Evolutionary conservation across 2,329 filamentous ascomycete species (phyloP).

Genomic region (Clonostachys rosea): DNA sequence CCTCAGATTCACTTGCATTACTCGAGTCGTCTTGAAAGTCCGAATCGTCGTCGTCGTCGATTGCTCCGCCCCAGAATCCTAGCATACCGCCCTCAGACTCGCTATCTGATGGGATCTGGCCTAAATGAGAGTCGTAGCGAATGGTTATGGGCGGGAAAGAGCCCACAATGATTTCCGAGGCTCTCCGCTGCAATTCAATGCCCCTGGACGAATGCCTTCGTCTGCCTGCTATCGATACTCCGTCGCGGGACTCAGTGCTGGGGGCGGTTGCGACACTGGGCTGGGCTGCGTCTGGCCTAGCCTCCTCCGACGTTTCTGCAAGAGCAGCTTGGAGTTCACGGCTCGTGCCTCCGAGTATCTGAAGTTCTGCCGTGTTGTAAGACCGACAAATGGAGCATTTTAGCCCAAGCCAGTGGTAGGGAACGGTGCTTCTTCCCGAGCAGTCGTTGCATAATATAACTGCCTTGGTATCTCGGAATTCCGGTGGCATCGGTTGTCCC

Average conservation of each 20-base stretch:
- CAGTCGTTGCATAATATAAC: constrained; percentile 94
- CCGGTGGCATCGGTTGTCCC: constrained; percentile 84
- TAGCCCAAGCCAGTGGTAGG: constrained; percentile 91
- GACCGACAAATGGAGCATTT: constrained; percentile 75
- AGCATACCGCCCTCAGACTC: constrained; percentile 53
- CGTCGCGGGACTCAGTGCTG: background rate
- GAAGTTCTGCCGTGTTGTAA: constrained; percentile 65
- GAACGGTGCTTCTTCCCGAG: constrained; percentile 77
- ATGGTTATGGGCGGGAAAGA: constrained; percentile 35
- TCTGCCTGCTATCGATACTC: constrained; percentile 11
- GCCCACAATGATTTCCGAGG: constrained; percentile 34
- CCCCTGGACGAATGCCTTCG: constrained; percentile 33
- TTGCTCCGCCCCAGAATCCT: constrained; percentile 48
- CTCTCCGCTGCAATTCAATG: constrained; percentile 19
- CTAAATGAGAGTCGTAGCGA: background rate
- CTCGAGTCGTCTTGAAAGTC: constrained; percentile 40
- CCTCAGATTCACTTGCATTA: constrained; percentile 29
- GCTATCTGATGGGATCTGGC: constrained; percentile 19
- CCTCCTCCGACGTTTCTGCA: constrained; percentile 11
- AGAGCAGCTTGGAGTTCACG: constrained; percentile 15
- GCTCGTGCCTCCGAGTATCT: constrained; percentile 44
- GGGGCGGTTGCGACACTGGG: background rate
- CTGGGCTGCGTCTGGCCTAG: background rate
- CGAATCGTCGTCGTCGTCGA: constrained; percentile 42
- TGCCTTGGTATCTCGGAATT: constrained; percentile 75